These are phyloP conservation scores for Stevia rebaudiana DNA, from an alignment of 140 eudicot species.

Conservation along the genomic window DNA sequence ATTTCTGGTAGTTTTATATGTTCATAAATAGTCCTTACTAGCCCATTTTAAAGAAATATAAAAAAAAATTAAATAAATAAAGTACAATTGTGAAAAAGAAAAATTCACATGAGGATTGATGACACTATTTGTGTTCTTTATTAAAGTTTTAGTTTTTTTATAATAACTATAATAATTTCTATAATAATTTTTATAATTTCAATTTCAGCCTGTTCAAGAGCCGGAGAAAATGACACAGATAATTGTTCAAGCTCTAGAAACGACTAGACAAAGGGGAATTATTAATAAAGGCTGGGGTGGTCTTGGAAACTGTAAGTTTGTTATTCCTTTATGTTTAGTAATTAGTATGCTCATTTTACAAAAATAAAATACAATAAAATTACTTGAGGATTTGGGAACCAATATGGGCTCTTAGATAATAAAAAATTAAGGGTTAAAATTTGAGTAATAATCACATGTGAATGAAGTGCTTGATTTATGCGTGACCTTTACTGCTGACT, in stretches of 20 bases:
- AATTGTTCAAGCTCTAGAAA: constrained; percentile 83
- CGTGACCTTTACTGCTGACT: background rate
- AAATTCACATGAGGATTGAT: background rate
- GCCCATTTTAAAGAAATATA: background rate
- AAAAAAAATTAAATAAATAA: background rate
- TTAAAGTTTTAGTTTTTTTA: too few relatives aligned
- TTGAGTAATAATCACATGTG: background rate
- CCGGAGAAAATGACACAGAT: constrained; percentile 85
- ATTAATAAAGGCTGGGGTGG: constrained; percentile 99
- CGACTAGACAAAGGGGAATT: constrained; percentile 87
- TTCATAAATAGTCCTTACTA: background rate
- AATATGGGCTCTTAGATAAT: background rate
- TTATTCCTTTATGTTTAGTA: constrained; percentile 7
- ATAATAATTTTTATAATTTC: background rate
- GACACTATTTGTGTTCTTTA: background rate
- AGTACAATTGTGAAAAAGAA: background rate
- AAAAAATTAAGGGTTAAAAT: background rate
- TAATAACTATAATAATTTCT: too few relatives aligned
- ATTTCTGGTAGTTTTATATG: background rate
- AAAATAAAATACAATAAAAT: too few relatives aligned
- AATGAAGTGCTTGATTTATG: background rate
- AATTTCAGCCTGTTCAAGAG: constrained; percentile 85
- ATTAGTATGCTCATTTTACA: background rate
- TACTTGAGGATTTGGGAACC: too few relatives aligned
- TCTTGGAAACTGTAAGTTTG: constrained; percentile 81